These are phyloP conservation scores for Paraphaeosphaeria minitans DNA, from an alignment of 2,329 filamentous ascomycete species.

Conservation along the genomic window DNA sequence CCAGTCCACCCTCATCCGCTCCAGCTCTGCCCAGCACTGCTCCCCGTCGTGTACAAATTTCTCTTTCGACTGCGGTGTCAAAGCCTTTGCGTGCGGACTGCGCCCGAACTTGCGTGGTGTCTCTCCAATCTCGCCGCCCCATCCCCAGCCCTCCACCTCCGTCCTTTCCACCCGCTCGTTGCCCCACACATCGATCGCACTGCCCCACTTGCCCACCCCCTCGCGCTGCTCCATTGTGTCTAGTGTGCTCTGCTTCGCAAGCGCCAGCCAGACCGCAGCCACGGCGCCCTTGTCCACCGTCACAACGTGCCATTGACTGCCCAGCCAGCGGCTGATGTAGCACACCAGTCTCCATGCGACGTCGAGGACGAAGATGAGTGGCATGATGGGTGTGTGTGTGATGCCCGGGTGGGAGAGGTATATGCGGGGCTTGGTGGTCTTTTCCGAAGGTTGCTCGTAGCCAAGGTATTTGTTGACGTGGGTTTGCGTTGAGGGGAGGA, in stretches of 20 bases:
- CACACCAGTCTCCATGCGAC: slow-evolving; percentile 71
- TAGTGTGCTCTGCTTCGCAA: slow-evolving; percentile 68
- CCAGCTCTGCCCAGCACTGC: slow-evolving; percentile 72
- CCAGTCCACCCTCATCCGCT: slow-evolving; percentile 71
- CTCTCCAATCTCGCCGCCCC: slow-evolving; percentile 62
- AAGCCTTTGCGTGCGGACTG: slow-evolving; percentile 61
- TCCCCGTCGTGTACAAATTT: slow-evolving; percentile 68
- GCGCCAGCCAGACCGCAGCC: slow-evolving; percentile 77
- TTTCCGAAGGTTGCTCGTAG: slow-evolving; percentile 13
- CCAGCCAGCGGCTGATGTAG: slow-evolving; percentile 74
- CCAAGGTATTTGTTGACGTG: slow-evolving; percentile 42
- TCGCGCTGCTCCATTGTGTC: slow-evolving; percentile 58
- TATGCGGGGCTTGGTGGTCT: slow-evolving; percentile 60
- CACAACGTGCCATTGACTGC: slow-evolving; percentile 86
- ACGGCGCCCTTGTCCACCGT: slow-evolving; percentile 77
- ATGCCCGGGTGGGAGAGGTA: slow-evolving; percentile 88
- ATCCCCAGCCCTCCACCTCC: slow-evolving; percentile 86
- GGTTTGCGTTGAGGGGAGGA: slow-evolving; percentile 66
- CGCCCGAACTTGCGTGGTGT: slow-evolving; percentile 55
- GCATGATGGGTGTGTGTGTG: slow-evolving; percentile 79
- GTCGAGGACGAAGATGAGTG: slow-evolving; percentile 71
- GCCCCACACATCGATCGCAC: slow-evolving; percentile 65
- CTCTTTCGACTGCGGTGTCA: slow-evolving; percentile 64
- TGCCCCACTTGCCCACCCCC: slow-evolving; percentile 81
- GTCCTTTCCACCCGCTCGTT: slow-evolving; percentile 71